These are phyloP conservation scores for Beta lomatogona DNA, from an alignment of 179 eudicot species.

Conservation along the genomic window DNA sequence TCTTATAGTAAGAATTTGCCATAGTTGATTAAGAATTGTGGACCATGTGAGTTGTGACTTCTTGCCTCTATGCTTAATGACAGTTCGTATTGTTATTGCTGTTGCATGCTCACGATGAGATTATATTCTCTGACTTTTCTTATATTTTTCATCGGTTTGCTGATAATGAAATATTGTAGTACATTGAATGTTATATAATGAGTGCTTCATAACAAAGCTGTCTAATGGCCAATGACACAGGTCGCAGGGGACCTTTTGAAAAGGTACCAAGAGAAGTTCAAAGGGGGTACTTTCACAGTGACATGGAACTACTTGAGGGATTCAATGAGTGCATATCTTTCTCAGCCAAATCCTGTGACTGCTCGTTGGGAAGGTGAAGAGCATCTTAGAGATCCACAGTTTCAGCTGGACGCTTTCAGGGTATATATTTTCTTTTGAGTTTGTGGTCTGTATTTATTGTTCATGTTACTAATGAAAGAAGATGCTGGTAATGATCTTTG, in stretches of 20 bases:
- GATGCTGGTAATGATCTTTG: background rate
- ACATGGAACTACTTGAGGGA: conserved; percentile 95
- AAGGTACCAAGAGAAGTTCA: conserved; percentile 83
- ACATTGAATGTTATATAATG: background rate
- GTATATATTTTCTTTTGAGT: conserved; percentile 32
- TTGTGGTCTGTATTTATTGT: background rate
- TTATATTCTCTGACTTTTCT: background rate
- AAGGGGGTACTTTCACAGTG: conserved; percentile 76
- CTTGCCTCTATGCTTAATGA: background rate
- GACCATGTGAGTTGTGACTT: background rate
- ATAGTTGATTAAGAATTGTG: background rate
- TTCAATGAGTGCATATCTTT: conserved; percentile 87
- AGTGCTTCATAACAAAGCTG: background rate
- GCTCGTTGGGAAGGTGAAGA: conserved; percentile 94
- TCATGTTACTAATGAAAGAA: background rate
- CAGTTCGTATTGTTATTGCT: background rate
- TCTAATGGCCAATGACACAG: conserved; percentile 39
- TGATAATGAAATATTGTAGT: background rate
- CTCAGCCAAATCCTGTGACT: conserved; percentile 93
- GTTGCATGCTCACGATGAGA: background rate
- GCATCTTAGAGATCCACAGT: conserved; percentile 86
- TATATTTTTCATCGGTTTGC: background rate
- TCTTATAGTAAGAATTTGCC: background rate
- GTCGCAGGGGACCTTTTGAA: conserved; percentile 92
- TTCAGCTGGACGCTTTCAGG: conserved; percentile 95